Evolutionary conservation across 148 eudicot genomes (phyloP).

Genomic region (Cornus kousa): DNA sequence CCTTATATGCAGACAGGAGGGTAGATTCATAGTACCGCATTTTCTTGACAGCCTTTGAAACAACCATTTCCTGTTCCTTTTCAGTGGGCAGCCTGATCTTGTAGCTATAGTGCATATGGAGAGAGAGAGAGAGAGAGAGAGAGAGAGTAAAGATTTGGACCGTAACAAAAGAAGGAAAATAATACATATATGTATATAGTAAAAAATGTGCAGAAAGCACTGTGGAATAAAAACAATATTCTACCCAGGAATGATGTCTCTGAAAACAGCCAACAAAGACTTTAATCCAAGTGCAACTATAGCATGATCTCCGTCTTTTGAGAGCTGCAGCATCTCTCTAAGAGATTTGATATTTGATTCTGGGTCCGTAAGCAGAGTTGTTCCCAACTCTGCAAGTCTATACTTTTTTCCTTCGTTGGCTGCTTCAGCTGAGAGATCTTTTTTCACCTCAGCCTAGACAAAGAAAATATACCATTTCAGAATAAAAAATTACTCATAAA

Average conservation of each 20-base stretch:
- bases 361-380: slow-evolving; percentile 74
- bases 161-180: slow-evolving; percentile 6
- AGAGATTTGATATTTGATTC: slow-evolving; percentile 70
- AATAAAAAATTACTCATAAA: neutral
- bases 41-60: slow-evolving; percentile 80
- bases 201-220: slow-evolving; percentile 1
- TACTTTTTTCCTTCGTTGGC: slow-evolving; percentile 55
- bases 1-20: slow-evolving; percentile 81
- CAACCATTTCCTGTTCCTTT: slow-evolving; percentile 79
- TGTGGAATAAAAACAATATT: slow-evolving; percentile 2
- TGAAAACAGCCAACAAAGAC: slow-evolving; percentile 81
- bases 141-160: slow-evolving; percentile 2
- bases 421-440: slow-evolving; percentile 76
- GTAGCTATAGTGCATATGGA: slow-evolving; percentile 46
- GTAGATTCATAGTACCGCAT: slow-evolving; percentile 80
- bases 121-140: neutral
- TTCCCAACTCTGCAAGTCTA: slow-evolving; percentile 87
- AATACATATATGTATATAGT: neutral
- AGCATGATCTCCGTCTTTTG: slow-evolving; percentile 60
- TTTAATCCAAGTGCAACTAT: slow-evolving; percentile 61
- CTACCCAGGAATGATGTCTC: slow-evolving; percentile 95
- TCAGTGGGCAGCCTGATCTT: slow-evolving; percentile 96
- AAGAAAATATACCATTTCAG: slow-evolving; percentile 2
- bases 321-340: slow-evolving; percentile 72
- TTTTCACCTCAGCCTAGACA: slow-evolving; percentile 76